Percentiles rank a stretch among this genome's conserved stretches.
phyloP scores from a whole-genome alignment of 192 early-diverging fungal genomes.

The Coemansia sp. region DNA sequence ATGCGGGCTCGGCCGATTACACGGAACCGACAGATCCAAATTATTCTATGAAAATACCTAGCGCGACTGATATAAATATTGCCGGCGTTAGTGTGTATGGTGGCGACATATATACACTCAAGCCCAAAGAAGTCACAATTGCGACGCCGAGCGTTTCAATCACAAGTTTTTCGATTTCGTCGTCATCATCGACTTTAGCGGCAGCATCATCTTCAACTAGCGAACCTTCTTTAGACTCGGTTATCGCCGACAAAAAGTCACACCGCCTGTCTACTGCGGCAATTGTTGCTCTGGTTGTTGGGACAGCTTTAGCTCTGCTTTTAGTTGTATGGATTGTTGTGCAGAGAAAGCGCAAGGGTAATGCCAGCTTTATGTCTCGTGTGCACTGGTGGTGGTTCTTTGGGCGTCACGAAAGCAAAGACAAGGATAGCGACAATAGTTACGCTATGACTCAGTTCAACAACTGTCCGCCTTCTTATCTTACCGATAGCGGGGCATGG shows the following conservation, averaged over 20 bases:
- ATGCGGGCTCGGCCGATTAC: constrained; percentile 28
- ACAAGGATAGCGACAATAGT: not conserved
- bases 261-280: not conserved
- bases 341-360: constrained; percentile 5
- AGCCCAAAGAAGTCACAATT: not conserved
- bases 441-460: too few relatives aligned
- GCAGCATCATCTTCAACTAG: not conserved
- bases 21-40: constrained; percentile 24
- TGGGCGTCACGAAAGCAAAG: not conserved
- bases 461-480: too few relatives aligned
- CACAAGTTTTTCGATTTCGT: too few relatives aligned
- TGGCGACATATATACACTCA: constrained; percentile 29
- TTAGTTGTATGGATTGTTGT: constrained; percentile 1
- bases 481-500: too few relatives aligned
- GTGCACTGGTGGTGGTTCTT: constrained; percentile 42
- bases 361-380: constrained; percentile 9
- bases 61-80: not conserved
- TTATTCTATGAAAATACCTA: constrained; percentile 33
- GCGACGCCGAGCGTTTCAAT: too few relatives aligned
- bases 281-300: not conserved
- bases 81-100: constrained; percentile 14
- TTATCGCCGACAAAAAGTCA: not conserved
- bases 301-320: not conserved
- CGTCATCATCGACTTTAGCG: not conserved
- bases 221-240: not conserved